Conservation (phyloP, 352 stramenopile species). For the Pythium insidiosum region DNA sequence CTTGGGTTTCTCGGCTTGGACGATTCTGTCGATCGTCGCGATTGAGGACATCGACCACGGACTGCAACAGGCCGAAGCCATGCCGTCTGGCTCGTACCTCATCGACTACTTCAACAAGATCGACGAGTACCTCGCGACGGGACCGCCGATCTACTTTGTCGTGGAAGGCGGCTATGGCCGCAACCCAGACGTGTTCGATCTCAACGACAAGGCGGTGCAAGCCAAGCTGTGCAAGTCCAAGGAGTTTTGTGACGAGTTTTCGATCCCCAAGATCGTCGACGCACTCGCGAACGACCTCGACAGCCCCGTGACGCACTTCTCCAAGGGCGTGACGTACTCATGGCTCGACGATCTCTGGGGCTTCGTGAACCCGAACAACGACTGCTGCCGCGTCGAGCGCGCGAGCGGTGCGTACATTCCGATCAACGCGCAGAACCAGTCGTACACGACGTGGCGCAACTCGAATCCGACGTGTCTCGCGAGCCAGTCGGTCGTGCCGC, state of each 20-base stretch:
- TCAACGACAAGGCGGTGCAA: slow-evolving; percentile 21
- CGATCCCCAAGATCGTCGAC: slow-evolving; percentile 56
- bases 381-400: slow-evolving; percentile 57
- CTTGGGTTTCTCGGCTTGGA: slow-evolving; percentile 32
- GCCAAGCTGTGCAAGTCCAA: slow-evolving; percentile 57
- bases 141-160: slow-evolving; percentile 55
- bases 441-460: slow-evolving; percentile 16
- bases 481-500: slow-evolving; percentile 18
- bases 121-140: slow-evolving; percentile 34
- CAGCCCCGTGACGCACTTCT: slow-evolving; percentile 37
- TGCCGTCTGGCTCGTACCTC: slow-evolving; percentile 54
- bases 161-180: slow-evolving; percentile 50
- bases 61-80: slow-evolving; percentile 36
- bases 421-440: slow-evolving; percentile 21
- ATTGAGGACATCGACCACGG: slow-evolving; percentile 47
- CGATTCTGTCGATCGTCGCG: slow-evolving; percentile 38
- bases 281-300: slow-evolving; percentile 24
- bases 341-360: slow-evolving; percentile 78
- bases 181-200: slow-evolving; percentile 33
- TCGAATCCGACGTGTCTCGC: slow-evolving; percentile 30
- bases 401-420: slow-evolving; percentile 31
- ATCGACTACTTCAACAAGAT: slow-evolving; percentile 40
- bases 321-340: slow-evolving; percentile 37
- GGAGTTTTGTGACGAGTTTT: slow-evolving; percentile 40
- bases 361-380: slow-evolving; percentile 47